Evolutionary conservation across 202 grass and related monocot genomes (phyloP).

Genomic region (Schoenoplectus triqueter): DNA sequence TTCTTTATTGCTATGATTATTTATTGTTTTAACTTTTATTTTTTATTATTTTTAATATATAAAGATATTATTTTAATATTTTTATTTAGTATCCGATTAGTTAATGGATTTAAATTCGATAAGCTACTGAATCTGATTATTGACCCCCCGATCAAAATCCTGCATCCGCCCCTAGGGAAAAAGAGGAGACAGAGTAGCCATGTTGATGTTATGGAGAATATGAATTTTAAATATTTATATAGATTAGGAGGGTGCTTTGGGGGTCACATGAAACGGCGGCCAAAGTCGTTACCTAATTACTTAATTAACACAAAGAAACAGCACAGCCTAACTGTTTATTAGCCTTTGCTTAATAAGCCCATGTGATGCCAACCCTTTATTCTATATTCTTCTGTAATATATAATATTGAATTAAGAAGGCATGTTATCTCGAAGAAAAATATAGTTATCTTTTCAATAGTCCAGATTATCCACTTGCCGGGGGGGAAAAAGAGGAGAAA

Average conservation of each 20-base stretch:
- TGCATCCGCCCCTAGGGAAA: no score
- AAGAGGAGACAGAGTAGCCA: conserved; percentile 44
- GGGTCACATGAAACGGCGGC: conserved; percentile 37
- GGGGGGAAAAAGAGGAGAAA: no score
- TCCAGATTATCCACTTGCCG: no score
- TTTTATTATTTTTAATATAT: no score
- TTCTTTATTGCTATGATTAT: no score
- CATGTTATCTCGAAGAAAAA: conserved; percentile 24
- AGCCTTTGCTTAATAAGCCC: conserved; percentile 34
- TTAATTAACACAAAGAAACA: conserved; percentile 44
- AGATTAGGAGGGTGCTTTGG: conserved; percentile 37
- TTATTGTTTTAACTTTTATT: no score
- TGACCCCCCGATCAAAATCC: no score
- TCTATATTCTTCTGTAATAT: conserved; percentile 31
- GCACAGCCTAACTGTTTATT: conserved; percentile 39
- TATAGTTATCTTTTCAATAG: not conserved
- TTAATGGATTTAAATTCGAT: no score
- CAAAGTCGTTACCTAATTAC: conserved; percentile 43
- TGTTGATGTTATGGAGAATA: conserved; percentile 39
- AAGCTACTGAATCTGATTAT: no score
- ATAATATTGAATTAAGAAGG: conserved; percentile 23
- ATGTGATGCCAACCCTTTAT: conserved; percentile 45
- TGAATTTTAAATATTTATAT: conserved; percentile 21
- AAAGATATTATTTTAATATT: no score
- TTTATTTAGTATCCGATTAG: no score